Evolutionary conservation across 2,329 filamentous ascomycete species (phyloP).

Genomic region (Monilinia polystroma): DNA sequence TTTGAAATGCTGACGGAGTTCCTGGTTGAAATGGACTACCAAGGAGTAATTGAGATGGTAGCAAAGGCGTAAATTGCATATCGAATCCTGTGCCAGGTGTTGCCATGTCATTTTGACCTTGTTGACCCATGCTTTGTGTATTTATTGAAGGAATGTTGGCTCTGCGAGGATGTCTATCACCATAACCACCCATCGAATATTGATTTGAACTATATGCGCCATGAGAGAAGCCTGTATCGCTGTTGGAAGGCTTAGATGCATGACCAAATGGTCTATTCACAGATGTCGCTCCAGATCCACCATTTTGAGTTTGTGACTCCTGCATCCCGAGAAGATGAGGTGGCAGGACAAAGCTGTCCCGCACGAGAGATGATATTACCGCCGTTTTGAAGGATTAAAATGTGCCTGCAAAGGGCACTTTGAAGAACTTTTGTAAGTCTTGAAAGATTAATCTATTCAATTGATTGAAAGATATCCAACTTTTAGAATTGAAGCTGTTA

Average conservation of each 20-base stretch:
- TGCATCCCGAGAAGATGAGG: conserved; percentile 90
- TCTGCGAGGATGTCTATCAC: conserved; percentile 80
- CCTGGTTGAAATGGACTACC: conserved; percentile 97
- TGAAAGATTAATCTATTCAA: conserved; percentile 22
- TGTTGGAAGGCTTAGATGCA: conserved; percentile 76
- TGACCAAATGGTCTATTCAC: conserved; percentile 65
- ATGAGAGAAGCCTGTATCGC: conserved; percentile 88
- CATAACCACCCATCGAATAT: conserved; percentile 69
- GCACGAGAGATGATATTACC: conserved; percentile 71
- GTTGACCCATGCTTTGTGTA: conserved; percentile 64
- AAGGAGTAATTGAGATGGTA: conserved; percentile 90
- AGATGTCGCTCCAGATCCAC: conserved; percentile 53
- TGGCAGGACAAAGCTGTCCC: conserved; percentile 81
- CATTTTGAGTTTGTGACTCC: conserved; percentile 67
- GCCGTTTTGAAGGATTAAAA: conserved; percentile 73
- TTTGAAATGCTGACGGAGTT: conserved; percentile 84
- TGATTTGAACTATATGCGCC: conserved; percentile 86
- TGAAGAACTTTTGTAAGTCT: conserved; percentile 38
- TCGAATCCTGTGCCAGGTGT: conserved; percentile 88
- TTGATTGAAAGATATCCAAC: conserved; percentile 24
- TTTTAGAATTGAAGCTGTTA: conserved; percentile 23
- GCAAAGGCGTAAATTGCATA: conserved; percentile 96
- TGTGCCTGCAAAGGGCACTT: conserved; percentile 40
- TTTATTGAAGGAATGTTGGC: conserved; percentile 90
- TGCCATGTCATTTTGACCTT: conserved; percentile 67